These are phyloP conservation scores for Rhizopus stolonifer DNA, from an alignment of 371 early-diverging fungal genomes.

Conservation along the genomic window DNA sequence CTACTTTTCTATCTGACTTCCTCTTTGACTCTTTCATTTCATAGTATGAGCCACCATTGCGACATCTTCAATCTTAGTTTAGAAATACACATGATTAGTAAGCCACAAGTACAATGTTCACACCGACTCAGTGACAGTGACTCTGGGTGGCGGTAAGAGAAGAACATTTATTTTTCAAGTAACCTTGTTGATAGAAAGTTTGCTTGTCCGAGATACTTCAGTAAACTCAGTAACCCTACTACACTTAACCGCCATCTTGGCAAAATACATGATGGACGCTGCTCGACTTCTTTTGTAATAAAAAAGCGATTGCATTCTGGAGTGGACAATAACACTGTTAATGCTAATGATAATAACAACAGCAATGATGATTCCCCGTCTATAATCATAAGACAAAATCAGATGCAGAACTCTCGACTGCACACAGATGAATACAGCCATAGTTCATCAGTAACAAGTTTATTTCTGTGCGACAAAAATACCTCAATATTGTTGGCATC, in stretches of 20 bases:
- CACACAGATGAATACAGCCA: conserved; percentile 5
- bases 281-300: background rate
- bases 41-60: conserved; percentile 1
- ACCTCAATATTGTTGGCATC: background rate
- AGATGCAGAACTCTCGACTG: conserved; percentile 7
- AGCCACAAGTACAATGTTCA: conserved; percentile 9
- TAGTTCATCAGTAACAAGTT: conserved; percentile 9
- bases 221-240: background rate
- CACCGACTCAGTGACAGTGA: conserved; percentile 5
- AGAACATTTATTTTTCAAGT: conserved; percentile 2
- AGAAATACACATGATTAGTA: conserved; percentile 5
- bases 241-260: conserved; percentile 3
- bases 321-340: conserved; percentile 1
- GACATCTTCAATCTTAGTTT: conserved; percentile 8
- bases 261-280: background rate
- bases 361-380: conserved; percentile 1
- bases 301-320: background rate
- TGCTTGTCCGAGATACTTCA: conserved; percentile 9
- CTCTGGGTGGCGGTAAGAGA: conserved; percentile 6
- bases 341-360: conserved; percentile 5
- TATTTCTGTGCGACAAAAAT: background rate
- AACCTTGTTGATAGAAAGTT: conserved; percentile 7
- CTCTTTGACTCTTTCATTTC: too few species aligned
- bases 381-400: background rate
- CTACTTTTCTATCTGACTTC: too few species aligned